phyloP scores from a whole-genome alignment of 805 yeast species.

The Saturnispora saitoi region DNA sequence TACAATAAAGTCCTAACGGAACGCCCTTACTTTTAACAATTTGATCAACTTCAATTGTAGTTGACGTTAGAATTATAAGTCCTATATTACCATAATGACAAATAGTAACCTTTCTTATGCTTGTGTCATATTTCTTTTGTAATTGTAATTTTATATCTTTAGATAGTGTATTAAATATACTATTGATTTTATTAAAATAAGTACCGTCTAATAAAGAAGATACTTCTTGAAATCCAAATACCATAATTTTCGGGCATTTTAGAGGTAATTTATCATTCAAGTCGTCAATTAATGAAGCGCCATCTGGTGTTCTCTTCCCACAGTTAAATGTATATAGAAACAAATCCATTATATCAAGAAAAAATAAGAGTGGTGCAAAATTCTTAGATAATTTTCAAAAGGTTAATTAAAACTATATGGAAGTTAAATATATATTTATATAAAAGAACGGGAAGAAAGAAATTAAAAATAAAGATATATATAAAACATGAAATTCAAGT shows the following conservation, averaged over 20 bases:
- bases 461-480: background rate
- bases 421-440: too few species aligned
- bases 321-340: slow-evolving; percentile 44
- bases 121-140: slow-evolving; percentile 19
- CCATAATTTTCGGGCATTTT: slow-evolving; percentile 37
- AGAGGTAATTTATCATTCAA: slow-evolving; percentile 14
- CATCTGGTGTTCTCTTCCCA: slow-evolving; percentile 36
- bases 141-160: background rate
- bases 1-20: slow-evolving; percentile 49
- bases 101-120: slow-evolving; percentile 31
- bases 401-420: too few species aligned
- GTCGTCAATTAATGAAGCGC: slow-evolving; percentile 22
- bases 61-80: slow-evolving; percentile 40
- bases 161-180: slow-evolving; percentile 13
- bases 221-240: slow-evolving; percentile 62
- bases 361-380: background rate
- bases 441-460: background rate
- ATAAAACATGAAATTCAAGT: too few species aligned
- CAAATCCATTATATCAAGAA: background rate
- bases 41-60: slow-evolving; percentile 18
- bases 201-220: slow-evolving; percentile 49
- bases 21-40: slow-evolving; percentile 23
- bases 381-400: too few species aligned
- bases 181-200: slow-evolving; percentile 30
- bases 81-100: slow-evolving; percentile 54